Evolutionary conservation across 805 yeast genomes (phyloP).

Genomic region (Lipomyces yamadae): DNA sequence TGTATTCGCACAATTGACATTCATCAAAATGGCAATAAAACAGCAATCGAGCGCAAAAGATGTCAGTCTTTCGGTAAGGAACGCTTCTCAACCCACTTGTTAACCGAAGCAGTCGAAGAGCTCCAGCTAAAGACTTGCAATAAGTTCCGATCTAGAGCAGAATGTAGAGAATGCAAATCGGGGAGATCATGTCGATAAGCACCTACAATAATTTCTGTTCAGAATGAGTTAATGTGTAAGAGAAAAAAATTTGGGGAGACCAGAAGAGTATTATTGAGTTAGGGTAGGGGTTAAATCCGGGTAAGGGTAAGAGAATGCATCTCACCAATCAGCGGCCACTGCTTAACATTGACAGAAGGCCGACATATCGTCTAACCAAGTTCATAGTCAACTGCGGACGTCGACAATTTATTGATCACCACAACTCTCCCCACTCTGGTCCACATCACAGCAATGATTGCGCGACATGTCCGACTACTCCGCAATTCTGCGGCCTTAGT

Average conservation of each 20-base stretch:
- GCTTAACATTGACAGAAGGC: neutral
- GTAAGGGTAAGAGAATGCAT: neutral
- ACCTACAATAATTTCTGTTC: conserved; percentile 38
- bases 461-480: conserved; percentile 26
- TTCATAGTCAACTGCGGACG: too few species aligned
- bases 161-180: conserved; percentile 36
- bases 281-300: neutral
- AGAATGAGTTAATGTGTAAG: conserved; percentile 27
- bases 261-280: neutral
- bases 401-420: neutral
- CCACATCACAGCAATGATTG: conserved; percentile 21
- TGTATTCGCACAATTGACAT: neutral
- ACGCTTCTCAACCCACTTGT: conserved; percentile 25
- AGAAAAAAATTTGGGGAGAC: neutral
- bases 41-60: neutral
- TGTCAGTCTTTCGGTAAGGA: conserved; percentile 40
- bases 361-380: neutral
- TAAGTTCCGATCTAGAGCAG: conserved; percentile 33
- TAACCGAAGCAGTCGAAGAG: conserved; percentile 10
- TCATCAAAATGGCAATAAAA: neutral
- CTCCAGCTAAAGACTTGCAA: conserved; percentile 39
- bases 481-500: conserved; percentile 12
- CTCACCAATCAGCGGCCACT: conserved; percentile 11
- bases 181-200: conserved; percentile 11
- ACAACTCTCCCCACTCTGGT: neutral